Conservation (phyloP, 2,329 filamentous ascomycete genomes). For the Conoideocrella luteorostrata region DNA sequence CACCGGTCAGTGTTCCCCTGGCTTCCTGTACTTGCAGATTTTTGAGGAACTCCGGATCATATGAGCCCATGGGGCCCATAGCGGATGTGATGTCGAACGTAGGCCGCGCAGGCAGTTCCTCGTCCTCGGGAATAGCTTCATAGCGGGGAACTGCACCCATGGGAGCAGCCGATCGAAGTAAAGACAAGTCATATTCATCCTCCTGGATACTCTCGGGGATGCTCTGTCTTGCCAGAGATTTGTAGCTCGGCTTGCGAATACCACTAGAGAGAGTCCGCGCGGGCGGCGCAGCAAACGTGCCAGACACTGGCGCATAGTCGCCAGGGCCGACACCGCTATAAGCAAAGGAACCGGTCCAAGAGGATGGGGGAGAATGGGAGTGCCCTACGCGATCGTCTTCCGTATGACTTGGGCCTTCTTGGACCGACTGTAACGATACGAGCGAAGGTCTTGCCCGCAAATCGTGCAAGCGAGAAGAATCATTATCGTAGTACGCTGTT, state of each 20-base stretch:
- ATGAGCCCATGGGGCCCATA: slow-evolving; percentile 37
- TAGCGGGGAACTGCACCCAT: slow-evolving; percentile 30
- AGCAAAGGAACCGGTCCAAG: slow-evolving; percentile 22
- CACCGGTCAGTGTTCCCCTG: slow-evolving; percentile 49
- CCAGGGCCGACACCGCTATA: slow-evolving; percentile 19
- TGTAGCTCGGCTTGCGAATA: slow-evolving; percentile 19
- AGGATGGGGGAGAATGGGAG: slow-evolving; percentile 15
- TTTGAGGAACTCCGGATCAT: slow-evolving; percentile 39
- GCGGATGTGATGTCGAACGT: slow-evolving; percentile 41
- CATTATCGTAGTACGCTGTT: slow-evolving; percentile 20
- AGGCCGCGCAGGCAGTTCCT: slow-evolving; percentile 17
- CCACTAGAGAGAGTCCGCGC: slow-evolving; percentile 15
- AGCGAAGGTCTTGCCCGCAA: slow-evolving; percentile 21
- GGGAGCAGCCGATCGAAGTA: slow-evolving; percentile 35
- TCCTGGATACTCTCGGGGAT: slow-evolving; percentile 25
- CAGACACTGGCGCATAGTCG: slow-evolving; percentile 22
- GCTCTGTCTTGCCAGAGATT: slow-evolving; percentile 16
- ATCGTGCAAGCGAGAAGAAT: slow-evolving; percentile 13
- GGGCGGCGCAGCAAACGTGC: neutral
- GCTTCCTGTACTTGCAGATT: slow-evolving; percentile 47
- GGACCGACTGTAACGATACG: slow-evolving; percentile 12
- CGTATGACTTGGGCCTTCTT: slow-evolving; percentile 9
- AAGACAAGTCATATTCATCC: slow-evolving; percentile 37
- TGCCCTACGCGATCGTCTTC: slow-evolving; percentile 14
- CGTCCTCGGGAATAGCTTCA: slow-evolving; percentile 24